phyloP scores from a whole-genome alignment of 1,284 basidiomycete species.

The Dichomitus squalens region DNA sequence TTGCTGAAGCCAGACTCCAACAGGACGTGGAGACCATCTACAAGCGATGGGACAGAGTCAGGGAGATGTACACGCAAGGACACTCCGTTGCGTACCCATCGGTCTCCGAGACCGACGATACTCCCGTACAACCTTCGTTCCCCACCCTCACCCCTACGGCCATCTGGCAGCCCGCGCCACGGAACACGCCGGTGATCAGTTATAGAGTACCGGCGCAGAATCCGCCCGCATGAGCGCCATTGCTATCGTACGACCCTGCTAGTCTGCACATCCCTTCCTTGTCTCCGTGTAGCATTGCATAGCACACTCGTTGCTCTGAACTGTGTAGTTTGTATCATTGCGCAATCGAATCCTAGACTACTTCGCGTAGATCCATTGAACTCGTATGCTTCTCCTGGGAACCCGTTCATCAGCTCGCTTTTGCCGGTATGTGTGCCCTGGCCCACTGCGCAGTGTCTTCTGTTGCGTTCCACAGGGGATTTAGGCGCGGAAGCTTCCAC shows the following conservation, averaged over 20 bases:
- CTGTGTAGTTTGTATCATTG: neutral
- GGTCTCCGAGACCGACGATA: neutral
- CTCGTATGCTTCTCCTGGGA: too few species aligned
- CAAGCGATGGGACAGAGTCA: neutral
- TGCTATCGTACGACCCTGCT: neutral
- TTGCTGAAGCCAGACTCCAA: too few species aligned
- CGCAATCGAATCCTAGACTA: neutral
- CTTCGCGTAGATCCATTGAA: too few species aligned
- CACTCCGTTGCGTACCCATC: neutral
- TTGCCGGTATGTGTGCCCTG: constrained; percentile 46
- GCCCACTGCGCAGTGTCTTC: constrained; percentile 68
- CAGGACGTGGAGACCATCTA: neutral
- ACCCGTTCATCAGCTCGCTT: neutral
- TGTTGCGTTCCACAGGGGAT: constrained; percentile 73
- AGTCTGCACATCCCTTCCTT: neutral
- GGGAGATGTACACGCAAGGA: neutral
- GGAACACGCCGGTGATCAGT: neutral
- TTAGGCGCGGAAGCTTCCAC: constrained; percentile 62
- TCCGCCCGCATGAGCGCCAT: neutral
- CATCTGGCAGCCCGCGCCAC: neutral
- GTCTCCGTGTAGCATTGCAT: neutral
- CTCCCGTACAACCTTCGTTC: neutral
- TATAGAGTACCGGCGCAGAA: neutral
- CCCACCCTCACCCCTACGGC: neutral
- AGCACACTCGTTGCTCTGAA: neutral